Percentiles rank a stretch among this genome's conserved stretches.
Conservation (phyloP, 208 protist species). For the Acanthamoeba castellanii region DNA sequence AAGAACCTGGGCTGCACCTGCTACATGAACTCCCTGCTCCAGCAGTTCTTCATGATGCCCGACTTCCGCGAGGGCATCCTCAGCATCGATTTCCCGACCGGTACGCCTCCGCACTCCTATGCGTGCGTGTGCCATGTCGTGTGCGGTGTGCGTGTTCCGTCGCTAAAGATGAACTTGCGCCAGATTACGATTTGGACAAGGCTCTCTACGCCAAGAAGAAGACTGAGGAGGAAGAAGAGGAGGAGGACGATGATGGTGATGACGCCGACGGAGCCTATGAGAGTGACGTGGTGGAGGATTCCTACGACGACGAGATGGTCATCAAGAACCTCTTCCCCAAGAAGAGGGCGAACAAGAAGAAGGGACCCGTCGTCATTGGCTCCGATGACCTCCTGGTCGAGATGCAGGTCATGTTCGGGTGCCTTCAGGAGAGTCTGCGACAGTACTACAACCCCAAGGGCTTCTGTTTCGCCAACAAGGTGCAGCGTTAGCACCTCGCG, state of each 20-base stretch:
- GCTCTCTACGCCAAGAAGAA: neutral
- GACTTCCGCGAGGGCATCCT: conserved; percentile 77
- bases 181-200: neutral
- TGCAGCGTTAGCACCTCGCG: neutral
- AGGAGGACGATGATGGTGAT: neutral
- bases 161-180: neutral
- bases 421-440: conserved; percentile 80
- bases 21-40: conserved; percentile 91
- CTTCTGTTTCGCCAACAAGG: conserved; percentile 82
- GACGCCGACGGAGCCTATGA: neutral
- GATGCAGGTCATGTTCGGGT: conserved; percentile 82
- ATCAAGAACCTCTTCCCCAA: conserved; percentile 20
- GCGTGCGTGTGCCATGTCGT: neutral
- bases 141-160: neutral
- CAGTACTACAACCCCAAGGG: conserved; percentile 83
- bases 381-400: conserved; percentile 73
- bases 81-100: neutral
- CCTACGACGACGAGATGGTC: conserved; percentile 23
- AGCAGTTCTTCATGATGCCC: conserved; percentile 88
- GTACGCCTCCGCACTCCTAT: neutral
- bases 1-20: conserved; percentile 90
- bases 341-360: neutral
- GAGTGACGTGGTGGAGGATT: neutral
- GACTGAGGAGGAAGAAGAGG: neutral
- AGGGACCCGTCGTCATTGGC: conserved; percentile 48